Percentiles rank a stretch among this genome's conserved stretches.
phyloP scores from a whole-genome alignment of 441 rosid genomes.

The Gossypium lobatum region DNA sequence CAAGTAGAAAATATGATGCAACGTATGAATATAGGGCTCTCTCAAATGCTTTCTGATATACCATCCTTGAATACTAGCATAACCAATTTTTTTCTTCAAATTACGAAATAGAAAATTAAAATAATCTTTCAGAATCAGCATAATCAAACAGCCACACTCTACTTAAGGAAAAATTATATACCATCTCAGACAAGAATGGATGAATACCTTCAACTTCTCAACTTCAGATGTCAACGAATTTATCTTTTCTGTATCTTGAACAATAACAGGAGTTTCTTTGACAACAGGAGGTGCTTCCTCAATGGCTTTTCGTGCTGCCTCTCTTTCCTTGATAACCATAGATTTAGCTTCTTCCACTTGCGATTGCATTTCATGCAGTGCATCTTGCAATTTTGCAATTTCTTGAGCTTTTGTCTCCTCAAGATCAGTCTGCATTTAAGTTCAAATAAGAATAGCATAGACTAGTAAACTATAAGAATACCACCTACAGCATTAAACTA shows the following conservation, averaged over 20 bases:
- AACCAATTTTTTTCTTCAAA: not conserved
- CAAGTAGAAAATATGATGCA: not conserved
- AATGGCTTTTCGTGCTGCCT: slow-evolving; percentile 80
- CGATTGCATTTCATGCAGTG: slow-evolving; percentile 56
- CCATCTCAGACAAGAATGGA: not conserved
- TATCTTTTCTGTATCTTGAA: slow-evolving; percentile 82
- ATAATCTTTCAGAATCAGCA: slow-evolving; percentile 3
- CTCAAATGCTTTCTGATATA: not conserved
- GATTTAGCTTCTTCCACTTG: slow-evolving; percentile 78
- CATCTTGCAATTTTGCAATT: slow-evolving; percentile 72
- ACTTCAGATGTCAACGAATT: slow-evolving; percentile 60
- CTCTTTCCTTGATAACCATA: slow-evolving; percentile 67
- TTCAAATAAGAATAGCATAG: slow-evolving; percentile 12
- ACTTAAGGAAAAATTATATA: slow-evolving; percentile 7
- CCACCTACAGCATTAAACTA: not conserved
- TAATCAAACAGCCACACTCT: not conserved
- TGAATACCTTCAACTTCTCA: slow-evolving; percentile 74
- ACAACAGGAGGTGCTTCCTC: slow-evolving; percentile 81
- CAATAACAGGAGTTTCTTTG: slow-evolving; percentile 77
- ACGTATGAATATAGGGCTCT: not conserved
- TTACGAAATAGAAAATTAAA: not conserved
- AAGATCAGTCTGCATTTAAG: slow-evolving; percentile 63
- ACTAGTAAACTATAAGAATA: not conserved
- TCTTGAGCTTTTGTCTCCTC: slow-evolving; percentile 96
- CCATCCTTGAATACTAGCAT: not conserved